Evolutionary conservation across 2,329 filamentous ascomycete genomes (phyloP), one percentile per base, ranked within the genome.

Genomic region (Claviceps africana): DNA sequence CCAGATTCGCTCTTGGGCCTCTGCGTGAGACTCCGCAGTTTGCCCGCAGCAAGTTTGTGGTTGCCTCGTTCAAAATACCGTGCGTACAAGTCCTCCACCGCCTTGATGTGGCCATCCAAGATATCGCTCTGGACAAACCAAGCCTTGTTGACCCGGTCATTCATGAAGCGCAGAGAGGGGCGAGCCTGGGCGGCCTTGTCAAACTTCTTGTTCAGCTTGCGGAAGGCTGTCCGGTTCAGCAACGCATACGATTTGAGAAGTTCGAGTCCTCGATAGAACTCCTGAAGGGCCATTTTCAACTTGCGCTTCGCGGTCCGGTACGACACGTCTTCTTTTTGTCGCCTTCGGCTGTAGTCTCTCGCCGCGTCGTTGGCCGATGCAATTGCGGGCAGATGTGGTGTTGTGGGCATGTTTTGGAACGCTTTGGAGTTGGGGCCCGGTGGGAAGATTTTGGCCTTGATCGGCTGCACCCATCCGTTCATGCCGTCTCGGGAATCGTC

Each of bases 181-280:
- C 85, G 79, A 42, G 88, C 84, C 59, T 89, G 81, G 53, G 89
- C 81, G 2, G 85, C 81, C 70, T 97, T 98, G 74, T 97, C 90
- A 65, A 94, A 97, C 68, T 98, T 98, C 67, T 98, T 98, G 70
- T 95, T 96, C 64, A 98, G 88, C 67, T 98, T 98, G 33, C 90
- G 83, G 63, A 97, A 97, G 0, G 89, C 93, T 0, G 88, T 95
- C 48, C 88, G 80, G 65, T 98, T 98, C 15, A 96, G 74, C 22
- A 95, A 71, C 1, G 89, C 85, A 61, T 95, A 98, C 0, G 88
- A 86, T 69, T 96, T 97, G 54, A 98, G 76, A 46, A 97, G 72
- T 64, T 98, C 93, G 15, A 98, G 75, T 0, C 87, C 85, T 21
- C 91, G 84, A 65, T 98, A 97, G 65, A 89, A 95, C 65, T 97